Evolutionary conservation across 345 rosid genomes (phyloP).

Genomic region (Pelargonium nanum): DNA sequence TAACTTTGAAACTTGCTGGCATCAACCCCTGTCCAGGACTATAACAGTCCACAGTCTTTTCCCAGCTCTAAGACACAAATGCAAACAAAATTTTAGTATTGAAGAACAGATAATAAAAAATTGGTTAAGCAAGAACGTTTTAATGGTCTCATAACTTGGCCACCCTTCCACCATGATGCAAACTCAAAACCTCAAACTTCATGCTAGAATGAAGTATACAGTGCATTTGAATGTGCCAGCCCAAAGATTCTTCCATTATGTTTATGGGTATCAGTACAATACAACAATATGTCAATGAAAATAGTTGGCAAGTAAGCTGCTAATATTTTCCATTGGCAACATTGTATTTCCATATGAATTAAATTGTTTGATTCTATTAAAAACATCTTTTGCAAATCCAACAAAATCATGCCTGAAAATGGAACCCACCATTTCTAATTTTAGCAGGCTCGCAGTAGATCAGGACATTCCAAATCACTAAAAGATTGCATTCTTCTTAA

Average conservation of each 20-base stretch:
- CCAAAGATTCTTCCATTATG: not conserved
- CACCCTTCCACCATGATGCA: not conserved
- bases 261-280: not conserved
- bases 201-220: not conserved
- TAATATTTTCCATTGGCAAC: not conserved
- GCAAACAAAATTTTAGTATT: constrained; percentile 5
- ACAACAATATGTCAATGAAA: not conserved
- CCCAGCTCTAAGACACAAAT: constrained; percentile 70
- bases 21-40: constrained; percentile 95
- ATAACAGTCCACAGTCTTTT: constrained; percentile 94
- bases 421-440: too few species aligned
- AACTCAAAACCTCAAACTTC: not conserved
- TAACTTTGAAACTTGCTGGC: constrained; percentile 97
- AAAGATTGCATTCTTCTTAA: not conserved
- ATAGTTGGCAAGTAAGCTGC: not conserved
- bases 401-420: too few species aligned
- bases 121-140: not conserved
- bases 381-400: too few species aligned
- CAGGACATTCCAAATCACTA: not conserved
- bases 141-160: not conserved
- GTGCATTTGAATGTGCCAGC: too few species aligned
- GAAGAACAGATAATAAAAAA: not conserved
- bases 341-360: not conserved
- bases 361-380: too few species aligned
- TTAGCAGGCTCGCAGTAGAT: not conserved